A percentile compares a stretch with the other conserved stretches of the same genome.
Evolutionary conservation across 257 asterid species (phyloP).

Genomic region (Vinca minor): DNA sequence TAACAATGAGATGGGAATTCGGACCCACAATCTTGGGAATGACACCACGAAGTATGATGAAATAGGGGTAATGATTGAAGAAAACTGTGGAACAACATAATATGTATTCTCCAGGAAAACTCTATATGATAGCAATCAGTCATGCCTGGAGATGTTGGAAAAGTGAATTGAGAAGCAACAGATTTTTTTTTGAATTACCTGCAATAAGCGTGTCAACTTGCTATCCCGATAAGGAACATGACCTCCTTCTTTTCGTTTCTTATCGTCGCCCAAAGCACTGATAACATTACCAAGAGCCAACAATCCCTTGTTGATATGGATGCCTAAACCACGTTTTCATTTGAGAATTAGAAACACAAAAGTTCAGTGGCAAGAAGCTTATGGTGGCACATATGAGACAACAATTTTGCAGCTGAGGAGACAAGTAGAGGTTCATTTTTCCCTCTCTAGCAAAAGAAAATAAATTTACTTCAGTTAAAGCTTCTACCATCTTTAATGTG

Average conservation of each 20-base stretch:
- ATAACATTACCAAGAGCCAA: constrained; percentile 96
- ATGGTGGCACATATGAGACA: not conserved
- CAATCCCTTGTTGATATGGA: constrained; percentile 92
- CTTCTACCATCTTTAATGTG: constrained; percentile 12
- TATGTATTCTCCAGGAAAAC: not conserved
- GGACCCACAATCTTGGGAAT: not conserved
- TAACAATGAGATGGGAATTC: not conserved
- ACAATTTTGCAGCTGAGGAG: not conserved
- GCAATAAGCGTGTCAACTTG: constrained; percentile 89
- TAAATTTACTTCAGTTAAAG: not conserved
- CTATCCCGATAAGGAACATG: constrained; percentile 98
- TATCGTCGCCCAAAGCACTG: constrained; percentile 96
- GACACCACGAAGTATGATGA: not conserved
- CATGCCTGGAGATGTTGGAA: not conserved
- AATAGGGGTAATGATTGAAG: not conserved
- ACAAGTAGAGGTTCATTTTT: not conserved
- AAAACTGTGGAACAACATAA: not conserved
- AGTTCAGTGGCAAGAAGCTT: not conserved
- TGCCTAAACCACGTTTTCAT: constrained; percentile 40
- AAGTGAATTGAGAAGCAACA: not conserved
- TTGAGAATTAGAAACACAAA: constrained; percentile 5
- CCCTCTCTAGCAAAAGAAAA: not conserved
- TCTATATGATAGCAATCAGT: not conserved
- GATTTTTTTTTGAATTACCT: constrained; percentile 45
- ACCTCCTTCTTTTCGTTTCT: constrained; percentile 90